phyloP scores from a whole-genome alignment of 139 green algal genomes.

The Coelastrella sp. region DNA sequence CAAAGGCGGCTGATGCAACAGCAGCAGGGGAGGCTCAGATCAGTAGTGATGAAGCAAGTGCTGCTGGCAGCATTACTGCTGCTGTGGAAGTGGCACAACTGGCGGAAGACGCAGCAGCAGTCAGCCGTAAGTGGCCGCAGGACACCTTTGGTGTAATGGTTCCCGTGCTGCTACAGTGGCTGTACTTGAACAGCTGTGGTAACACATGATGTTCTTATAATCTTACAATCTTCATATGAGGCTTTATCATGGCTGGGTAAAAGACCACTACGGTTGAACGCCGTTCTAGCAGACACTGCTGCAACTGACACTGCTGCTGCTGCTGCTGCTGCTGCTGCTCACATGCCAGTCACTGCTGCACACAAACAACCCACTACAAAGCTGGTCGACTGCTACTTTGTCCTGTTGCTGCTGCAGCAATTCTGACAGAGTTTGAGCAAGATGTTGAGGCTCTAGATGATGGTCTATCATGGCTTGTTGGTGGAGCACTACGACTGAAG shows the following conservation, averaged over 20 bases:
- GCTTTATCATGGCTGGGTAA: too few species aligned
- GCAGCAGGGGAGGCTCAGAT: not conserved
- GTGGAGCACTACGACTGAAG: not conserved
- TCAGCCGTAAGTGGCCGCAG: not conserved
- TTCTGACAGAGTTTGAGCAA: not conserved
- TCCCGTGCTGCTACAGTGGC: too few species aligned
- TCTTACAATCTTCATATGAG: too few species aligned
- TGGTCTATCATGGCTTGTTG: not conserved
- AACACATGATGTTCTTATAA: too few species aligned
- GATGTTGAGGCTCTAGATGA: conserved; percentile 18
- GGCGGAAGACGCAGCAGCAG: conserved; percentile 19
- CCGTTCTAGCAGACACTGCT: too few species aligned
- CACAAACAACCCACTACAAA: too few species aligned
- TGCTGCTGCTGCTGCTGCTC: not conserved
- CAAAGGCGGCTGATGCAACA: not conserved
- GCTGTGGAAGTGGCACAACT: conserved; percentile 31
- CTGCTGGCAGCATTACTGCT: not conserved
- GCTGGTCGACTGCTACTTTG: too few species aligned
- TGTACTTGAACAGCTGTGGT: too few species aligned
- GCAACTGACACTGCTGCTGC: too few species aligned
- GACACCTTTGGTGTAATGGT: not conserved
- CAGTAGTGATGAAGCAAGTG: not conserved
- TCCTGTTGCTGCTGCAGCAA: not conserved
- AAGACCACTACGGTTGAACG: too few species aligned
- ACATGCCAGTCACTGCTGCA: too few species aligned